A percentile compares a stretch with the other conserved stretches of the same genome.
Conservation (phyloP, 1,139 yeast genomes). For the Hanseniaspora sp. region DNA sequence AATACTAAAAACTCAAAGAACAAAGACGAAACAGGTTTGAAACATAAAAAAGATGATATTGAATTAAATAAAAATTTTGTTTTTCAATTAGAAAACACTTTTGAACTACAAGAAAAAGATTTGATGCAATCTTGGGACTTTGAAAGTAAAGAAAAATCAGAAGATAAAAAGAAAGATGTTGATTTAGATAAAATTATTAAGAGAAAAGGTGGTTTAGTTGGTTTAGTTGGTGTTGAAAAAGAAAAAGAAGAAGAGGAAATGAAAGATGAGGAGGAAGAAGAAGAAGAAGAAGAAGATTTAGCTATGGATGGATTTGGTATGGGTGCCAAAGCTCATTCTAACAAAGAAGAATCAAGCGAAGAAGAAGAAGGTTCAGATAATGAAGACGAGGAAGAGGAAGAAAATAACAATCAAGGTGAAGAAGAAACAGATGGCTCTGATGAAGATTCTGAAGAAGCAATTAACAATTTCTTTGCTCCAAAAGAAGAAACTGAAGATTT, state of each 20-base stretch:
- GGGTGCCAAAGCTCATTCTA: conserved; percentile 35
- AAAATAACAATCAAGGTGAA: conserved; percentile 25
- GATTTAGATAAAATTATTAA: conserved; percentile 76
- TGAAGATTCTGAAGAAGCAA: conserved; percentile 61
- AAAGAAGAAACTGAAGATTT: conserved; percentile 41
- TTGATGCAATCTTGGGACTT: conserved; percentile 77
- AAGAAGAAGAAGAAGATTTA: conserved; percentile 41
- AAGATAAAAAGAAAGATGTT: conserved; percentile 45
- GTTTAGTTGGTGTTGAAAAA: conserved; percentile 40
- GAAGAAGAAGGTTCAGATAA: conserved; percentile 27
- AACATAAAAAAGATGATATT: conserved; percentile 15
- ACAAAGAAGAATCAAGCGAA: conserved; percentile 22
- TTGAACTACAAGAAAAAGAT: conserved; percentile 44
- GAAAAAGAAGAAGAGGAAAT: conserved; percentile 31
- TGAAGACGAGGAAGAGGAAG: conserved; percentile 28
- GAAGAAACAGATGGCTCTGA: conserved; percentile 33
- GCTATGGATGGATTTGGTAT: conserved; percentile 69
- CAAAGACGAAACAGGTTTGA: conserved; percentile 16
- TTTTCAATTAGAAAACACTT: conserved; percentile 43
- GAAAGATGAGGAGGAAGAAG: conserved; percentile 33
- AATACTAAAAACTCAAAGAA: conserved; percentile 24
- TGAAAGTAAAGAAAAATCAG: conserved; percentile 36
- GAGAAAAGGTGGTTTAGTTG: conserved; percentile 64
- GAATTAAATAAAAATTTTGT: conserved; percentile 47
- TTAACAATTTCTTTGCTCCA: conserved; percentile 56